Base-by-base conservation (phyloP, 441 rosid species). In the Macaranga tanarius region DNA sequence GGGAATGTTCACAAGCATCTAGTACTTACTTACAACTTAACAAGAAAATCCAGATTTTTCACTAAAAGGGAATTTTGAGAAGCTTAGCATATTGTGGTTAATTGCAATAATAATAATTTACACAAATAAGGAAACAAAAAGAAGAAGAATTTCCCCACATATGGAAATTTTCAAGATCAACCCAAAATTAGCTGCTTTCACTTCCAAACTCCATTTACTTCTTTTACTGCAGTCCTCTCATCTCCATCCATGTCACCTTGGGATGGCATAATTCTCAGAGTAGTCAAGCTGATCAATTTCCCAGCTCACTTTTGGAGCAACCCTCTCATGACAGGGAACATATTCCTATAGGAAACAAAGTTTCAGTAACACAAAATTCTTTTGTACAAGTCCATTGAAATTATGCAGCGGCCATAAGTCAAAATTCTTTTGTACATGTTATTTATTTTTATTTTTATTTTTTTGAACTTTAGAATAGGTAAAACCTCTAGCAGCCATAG, bases 251-350 rank as follows among this genome's bases (percentile, higher is more conserved):
- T 40, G 23, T 83, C 77, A 82, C 76, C 88, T 82, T 22, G 87
- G 79, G 45, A 85, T 80, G 64, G 74, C 89, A 75, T 78, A 86
- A 15, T 80, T 67, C 66, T 84, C 80, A 28, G 85, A 75, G 80
- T 80, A 77, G 52, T 83, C 91, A 67, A 86, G 78, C 65, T 86
- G 90, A 80, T 92, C 91, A 62, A 54, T 87, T 80, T 92, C 97
- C 98, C 98, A 93, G 62, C 86, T 89, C 75, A 87, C 80, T 86
- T 85, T 90, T 44, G 97, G 84, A 20, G 95, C 96, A 20, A 88
- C 98, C 67, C 85, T 81, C 76, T 90, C 93, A 73, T 93, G 98
- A 55, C 79, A 85, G 7, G 98, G 96, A 57, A 87, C 86, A 77
- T 93, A 93, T 52, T 93, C 97, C 98, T 93, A 40, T 19, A 17